phyloP scores from a whole-genome alignment of 2,329 filamentous ascomycete species.

The Claviceps maximensis region DNA sequence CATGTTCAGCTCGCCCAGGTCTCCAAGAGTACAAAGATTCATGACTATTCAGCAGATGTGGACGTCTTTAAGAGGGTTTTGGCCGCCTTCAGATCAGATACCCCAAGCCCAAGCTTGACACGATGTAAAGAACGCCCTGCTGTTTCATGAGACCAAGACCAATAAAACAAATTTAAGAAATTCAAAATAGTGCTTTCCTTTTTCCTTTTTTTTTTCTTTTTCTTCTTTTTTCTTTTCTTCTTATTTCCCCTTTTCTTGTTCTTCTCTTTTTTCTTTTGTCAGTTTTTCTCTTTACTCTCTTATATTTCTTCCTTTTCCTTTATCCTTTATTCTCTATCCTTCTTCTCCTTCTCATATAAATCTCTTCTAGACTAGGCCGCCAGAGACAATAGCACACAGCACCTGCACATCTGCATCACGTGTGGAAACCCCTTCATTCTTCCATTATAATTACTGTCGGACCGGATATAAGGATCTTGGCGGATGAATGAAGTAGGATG shows the following conservation, averaged over 20 bases:
- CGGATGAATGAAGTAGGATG: too few species aligned
- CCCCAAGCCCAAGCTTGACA: not conserved
- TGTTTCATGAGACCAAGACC: not conserved
- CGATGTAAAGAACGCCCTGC: not conserved
- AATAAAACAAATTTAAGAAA: too few species aligned
- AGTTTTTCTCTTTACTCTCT: not conserved
- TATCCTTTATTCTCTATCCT: too few species aligned
- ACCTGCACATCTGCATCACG: too few species aligned
- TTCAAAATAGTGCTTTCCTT: not conserved
- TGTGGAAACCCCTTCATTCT: too few species aligned
- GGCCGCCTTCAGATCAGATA: conserved; percentile 3
- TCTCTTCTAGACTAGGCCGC: not conserved
- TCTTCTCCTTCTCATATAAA: too few species aligned
- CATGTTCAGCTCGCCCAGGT: not conserved
- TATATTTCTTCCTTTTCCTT: too few species aligned
- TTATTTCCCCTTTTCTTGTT: too few species aligned
- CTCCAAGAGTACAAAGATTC: conserved; percentile 6
- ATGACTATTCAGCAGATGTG: conserved; percentile 12
- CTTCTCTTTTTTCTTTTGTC: not conserved
- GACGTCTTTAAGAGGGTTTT: conserved; percentile 5
- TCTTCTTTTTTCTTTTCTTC: not conserved
- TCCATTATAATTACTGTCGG: too few species aligned
- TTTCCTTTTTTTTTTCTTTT: not conserved
- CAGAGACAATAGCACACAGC: conserved; percentile 2
- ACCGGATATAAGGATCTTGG: too few species aligned